Base-by-base conservation (phyloP, 192 early-diverging fungal genomes). In the Phycomyces blakesleeanus region DNA sequence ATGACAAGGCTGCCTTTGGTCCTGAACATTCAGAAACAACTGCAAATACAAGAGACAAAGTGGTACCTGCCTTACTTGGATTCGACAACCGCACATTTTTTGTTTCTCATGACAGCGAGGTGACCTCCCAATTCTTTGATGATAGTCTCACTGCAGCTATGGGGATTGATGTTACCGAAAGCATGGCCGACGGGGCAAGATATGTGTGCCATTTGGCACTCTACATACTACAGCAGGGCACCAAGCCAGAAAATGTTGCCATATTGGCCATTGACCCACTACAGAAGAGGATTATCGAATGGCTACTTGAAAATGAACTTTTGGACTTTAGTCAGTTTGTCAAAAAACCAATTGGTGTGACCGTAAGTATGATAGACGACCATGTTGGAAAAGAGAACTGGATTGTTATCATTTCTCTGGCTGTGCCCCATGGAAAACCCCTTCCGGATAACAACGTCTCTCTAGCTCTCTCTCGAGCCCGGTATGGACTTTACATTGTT, bases 401-500 rank as follows among this genome's bases (percentile, higher is more conserved):
- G 5, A 52, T 68, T 24, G 34, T 39, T 1, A 67, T 67, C 18
- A 34, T 68, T 14, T 62, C 59, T 3, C 60, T 53, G 3, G 59
- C 58, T 6, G 55, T 59, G 24, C 59, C 53, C 16, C 26, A 37
- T 7, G 39, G 44, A 55, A 34, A 49, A 22, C 40, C 0, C 11
- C 37, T 25, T 53, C 10, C 12, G 25, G 27, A 61, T 42, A 29
- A 68, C 24, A 55, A 55, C 26, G 41, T 68, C 2, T 7, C 38
- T 0, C 29, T 68, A 44, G 51, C 67, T 22, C 34, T 68, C n/a
- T 44, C 67, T n/a, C 58, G 67, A 16, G 67, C 67, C 1, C 50
- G 54, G 11, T 56, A 68, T 29, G 67, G 67, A 16, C 26, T 68
- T 15, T 56, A 39, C 8, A n/a, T 68, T 37, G 47, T 68, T 1